Conservation (phyloP, 2,329 filamentous ascomycete species). For the Monosporascus sp. region DNA sequence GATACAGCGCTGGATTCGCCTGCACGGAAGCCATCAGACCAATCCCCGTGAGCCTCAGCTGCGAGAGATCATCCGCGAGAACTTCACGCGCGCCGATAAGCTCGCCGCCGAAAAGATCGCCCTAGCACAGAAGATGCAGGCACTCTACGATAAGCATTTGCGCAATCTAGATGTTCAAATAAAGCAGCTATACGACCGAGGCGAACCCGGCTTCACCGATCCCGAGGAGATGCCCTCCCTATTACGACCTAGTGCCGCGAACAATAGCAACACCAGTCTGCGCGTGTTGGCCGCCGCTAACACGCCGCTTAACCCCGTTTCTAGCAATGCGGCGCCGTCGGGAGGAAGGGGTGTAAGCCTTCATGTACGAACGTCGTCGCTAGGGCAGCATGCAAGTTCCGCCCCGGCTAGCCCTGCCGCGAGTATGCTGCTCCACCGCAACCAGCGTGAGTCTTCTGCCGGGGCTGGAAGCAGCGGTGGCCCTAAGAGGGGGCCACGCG, state of each 20-base stretch:
- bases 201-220: slow-evolving; percentile 56
- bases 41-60: slow-evolving; percentile 72
- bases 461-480: slow-evolving; percentile 41
- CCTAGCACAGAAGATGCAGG: slow-evolving; percentile 59
- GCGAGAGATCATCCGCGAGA: slow-evolving; percentile 60
- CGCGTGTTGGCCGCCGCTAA: slow-evolving; percentile 28
- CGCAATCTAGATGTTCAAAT: slow-evolving; percentile 58
- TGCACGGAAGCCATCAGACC: slow-evolving; percentile 65
- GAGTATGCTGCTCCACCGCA: slow-evolving; percentile 53
- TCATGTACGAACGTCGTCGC: slow-evolving; percentile 47
- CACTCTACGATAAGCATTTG: slow-evolving; percentile 57
- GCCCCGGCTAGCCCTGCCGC: slow-evolving; percentile 57
- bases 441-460: slow-evolving; percentile 52
- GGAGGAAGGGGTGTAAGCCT: slow-evolving; percentile 37
- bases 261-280: slow-evolving; percentile 42
- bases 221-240: slow-evolving; percentile 60
- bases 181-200: slow-evolving; percentile 55
- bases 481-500: slow-evolving; percentile 49
- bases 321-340: slow-evolving; percentile 36
- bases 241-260: slow-evolving; percentile 52
- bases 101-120: slow-evolving; percentile 71
- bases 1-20: slow-evolving; percentile 77
- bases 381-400: slow-evolving; percentile 46
- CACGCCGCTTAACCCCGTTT: slow-evolving; percentile 31
- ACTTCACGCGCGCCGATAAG: slow-evolving; percentile 62